A percentile compares a stretch with the other conserved stretches of the same genome.
These are phyloP conservation scores for Sclerotinia borealis DNA, from an alignment of 2,329 filamentous ascomycete genomes.

Conservation along the genomic window DNA sequence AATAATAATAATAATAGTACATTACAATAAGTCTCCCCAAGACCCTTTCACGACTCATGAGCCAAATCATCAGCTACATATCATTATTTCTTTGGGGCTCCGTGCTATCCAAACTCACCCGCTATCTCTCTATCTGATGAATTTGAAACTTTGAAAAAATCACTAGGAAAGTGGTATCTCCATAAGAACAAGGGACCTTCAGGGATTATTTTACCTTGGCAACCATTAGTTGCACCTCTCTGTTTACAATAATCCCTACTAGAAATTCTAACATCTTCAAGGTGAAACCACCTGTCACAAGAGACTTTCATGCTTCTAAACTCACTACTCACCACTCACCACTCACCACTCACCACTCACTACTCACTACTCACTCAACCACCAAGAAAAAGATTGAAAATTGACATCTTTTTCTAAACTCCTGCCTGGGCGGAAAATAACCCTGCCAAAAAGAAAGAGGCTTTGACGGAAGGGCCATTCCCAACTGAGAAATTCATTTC, in stretches of 20 bases:
- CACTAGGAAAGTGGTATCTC: not conserved
- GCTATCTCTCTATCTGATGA: too few relatives aligned
- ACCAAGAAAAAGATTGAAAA: not conserved
- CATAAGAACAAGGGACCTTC: not conserved
- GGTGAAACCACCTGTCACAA: slow-evolving; percentile 2
- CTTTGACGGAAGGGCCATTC: slow-evolving; percentile 2
- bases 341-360: too few relatives aligned
- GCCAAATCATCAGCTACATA: not conserved
- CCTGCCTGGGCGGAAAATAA: not conserved
- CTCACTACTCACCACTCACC: not conserved
- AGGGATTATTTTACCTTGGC: not conserved
- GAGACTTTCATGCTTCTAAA: not conserved
- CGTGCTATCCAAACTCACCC: not conserved
- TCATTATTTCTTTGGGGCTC: not conserved
- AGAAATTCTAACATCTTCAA: not conserved
- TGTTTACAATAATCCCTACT: slow-evolving; percentile 1
- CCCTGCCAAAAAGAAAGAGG: not conserved
- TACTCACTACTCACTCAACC: not conserved
- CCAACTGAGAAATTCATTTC: not conserved
- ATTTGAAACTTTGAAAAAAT: too few relatives aligned
- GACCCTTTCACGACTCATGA: not conserved
- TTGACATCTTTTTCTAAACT: not conserved
- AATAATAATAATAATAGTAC: too few relatives aligned
- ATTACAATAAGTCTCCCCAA: too few relatives aligned
- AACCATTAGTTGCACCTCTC: not conserved